Evolutionary conservation across 306 rosid species (phyloP).

Genomic region (Canavalia ensiformis): DNA sequence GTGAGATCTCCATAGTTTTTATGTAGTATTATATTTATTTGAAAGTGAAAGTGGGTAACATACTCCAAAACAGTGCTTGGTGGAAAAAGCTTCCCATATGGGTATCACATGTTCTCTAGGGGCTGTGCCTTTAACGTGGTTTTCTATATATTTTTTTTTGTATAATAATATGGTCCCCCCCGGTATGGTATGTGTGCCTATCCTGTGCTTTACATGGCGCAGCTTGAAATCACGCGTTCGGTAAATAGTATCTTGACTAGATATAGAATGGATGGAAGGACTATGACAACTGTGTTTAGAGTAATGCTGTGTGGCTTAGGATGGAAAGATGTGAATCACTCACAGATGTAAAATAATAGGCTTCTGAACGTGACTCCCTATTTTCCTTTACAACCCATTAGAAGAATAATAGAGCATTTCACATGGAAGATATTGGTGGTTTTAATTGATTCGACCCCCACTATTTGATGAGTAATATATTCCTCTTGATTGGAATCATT

Average conservation of each 20-base stretch:
- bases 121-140: constrained; percentile 25
- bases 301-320: constrained; percentile 47
- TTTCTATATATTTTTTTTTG: neutral
- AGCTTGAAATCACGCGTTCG: constrained; percentile 34
- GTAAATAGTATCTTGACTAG: constrained; percentile 18
- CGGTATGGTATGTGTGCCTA: constrained; percentile 11
- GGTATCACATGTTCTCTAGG: constrained; percentile 45
- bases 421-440: constrained; percentile 51
- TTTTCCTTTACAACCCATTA: constrained; percentile 40
- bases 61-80: constrained; percentile 16
- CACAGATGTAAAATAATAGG: constrained; percentile 35
- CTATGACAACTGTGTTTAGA: constrained; percentile 39
- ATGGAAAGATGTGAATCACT: constrained; percentile 46
- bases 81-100: constrained; percentile 39
- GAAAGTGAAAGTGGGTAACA: constrained; percentile 28
- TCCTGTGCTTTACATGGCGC: neutral
- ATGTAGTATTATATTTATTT: constrained; percentile 31
- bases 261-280: constrained; percentile 41
- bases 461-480: constrained; percentile 46
- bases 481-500: constrained; percentile 56
- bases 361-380: constrained; percentile 31
- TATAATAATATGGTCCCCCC: constrained; percentile 45
- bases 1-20: neutral
- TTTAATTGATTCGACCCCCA: constrained; percentile 54
- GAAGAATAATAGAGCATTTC: constrained; percentile 48